Percentiles rank a stretch among this genome's conserved stretches.
Conservation (phyloP, 2,329 filamentous ascomycete species). For the Colletotrichum falcatum region DNA sequence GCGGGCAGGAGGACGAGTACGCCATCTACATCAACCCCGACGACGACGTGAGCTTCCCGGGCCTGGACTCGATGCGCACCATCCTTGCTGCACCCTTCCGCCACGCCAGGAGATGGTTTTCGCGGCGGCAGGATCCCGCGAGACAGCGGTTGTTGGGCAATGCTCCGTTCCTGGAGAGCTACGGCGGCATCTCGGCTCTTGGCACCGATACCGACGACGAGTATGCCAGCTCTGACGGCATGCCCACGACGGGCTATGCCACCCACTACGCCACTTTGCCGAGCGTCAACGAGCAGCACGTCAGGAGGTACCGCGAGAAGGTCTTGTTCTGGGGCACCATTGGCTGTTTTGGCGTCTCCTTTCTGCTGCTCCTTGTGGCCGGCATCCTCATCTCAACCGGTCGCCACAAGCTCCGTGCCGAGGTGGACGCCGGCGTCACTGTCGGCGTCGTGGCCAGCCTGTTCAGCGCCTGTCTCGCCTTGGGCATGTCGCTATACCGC, state of each 20-base stretch:
- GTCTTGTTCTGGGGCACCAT: conserved; percentile 67
- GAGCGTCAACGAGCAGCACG: conserved; percentile 62
- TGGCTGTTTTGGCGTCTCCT: conserved; percentile 68
- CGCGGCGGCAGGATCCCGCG: conserved; percentile 37
- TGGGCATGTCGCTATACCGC: conserved; percentile 69
- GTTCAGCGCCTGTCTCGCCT: conserved; percentile 70
- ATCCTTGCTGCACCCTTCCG: conserved; percentile 63
- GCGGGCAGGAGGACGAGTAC: conserved; percentile 69
- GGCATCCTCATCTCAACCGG: conserved; percentile 76
- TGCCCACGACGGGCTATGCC: conserved; percentile 62
- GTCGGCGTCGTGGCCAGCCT: conserved; percentile 76
- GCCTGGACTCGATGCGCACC: conserved; percentile 69
- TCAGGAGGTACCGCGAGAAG: conserved; percentile 63
- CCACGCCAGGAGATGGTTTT: conserved; percentile 65
- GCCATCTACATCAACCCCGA: conserved; percentile 81
- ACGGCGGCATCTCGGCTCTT: conserved; percentile 43
- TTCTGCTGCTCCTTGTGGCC: conserved; percentile 73
- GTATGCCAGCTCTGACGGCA: conserved; percentile 65
- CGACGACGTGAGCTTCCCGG: conserved; percentile 69
- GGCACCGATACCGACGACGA: conserved; percentile 58
- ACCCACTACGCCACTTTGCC: conserved; percentile 66
- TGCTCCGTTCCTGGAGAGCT: conserved; percentile 28
- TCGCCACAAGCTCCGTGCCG: conserved; percentile 72
- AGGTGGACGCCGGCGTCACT: conserved; percentile 80
- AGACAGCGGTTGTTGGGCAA: conserved; percentile 29